phyloP scores from a whole-genome alignment of 306 rosid species.

The Pyrus bretschneideri region DNA sequence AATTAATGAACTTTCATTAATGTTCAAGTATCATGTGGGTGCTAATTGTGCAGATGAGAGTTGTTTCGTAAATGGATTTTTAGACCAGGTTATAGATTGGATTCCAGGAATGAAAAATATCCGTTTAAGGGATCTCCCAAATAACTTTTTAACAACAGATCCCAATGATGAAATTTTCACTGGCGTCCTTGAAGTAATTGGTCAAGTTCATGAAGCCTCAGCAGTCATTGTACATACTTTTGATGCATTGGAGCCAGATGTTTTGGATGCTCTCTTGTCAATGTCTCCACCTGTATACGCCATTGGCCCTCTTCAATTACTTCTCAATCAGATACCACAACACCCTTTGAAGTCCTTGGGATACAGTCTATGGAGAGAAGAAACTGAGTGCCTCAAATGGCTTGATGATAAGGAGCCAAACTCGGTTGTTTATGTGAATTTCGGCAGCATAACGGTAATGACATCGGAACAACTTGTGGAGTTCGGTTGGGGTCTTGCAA shows the following conservation, averaged over 20 bases:
- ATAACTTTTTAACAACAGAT: not conserved
- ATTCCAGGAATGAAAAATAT: not conserved
- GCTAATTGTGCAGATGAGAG: not conserved
- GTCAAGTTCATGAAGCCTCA: not conserved
- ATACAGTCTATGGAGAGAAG: no score
- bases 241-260: not conserved
- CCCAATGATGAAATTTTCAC: not conserved
- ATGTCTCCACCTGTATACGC: not conserved
- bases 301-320: not conserved
- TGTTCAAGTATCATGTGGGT: not conserved
- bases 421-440: no score
- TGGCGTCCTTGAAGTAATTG: not conserved
- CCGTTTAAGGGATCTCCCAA: not conserved
- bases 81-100: slow-evolving; percentile 1
- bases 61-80: not conserved
- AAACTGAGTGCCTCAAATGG: no score
- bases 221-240: not conserved
- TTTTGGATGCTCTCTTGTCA: not conserved
- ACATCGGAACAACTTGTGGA: no score
- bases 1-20: no score
- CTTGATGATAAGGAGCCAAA: no score
- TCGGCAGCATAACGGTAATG: no score
- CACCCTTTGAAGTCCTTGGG: no score
- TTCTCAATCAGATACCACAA: no score
- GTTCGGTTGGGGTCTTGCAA: no score